Base-by-base conservation (phyloP, 2,329 filamentous ascomycete genomes). In the Xylariaceae sp. region DNA sequence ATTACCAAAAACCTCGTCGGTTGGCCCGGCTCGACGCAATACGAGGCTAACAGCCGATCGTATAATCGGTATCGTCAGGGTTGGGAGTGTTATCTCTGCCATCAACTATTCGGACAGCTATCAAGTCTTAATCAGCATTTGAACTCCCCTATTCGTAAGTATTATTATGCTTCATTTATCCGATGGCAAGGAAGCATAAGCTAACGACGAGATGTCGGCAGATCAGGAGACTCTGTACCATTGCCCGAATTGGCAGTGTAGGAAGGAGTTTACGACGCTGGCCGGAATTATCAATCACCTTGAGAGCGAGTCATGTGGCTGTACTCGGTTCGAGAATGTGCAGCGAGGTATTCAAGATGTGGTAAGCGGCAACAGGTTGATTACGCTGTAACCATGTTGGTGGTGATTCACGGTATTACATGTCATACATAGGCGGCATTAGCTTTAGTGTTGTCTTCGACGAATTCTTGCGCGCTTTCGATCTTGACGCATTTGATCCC, bases 301-400 rank as follows among this genome's bases (percentile, higher is more conserved):
- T 14, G 77, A 80, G 64, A 79, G 76, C 61, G 76, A 78, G 59
- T 59, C 59, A 3, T 80, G 77, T 50, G 67, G 70, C 2, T 74
- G 62, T 37, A 74, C 73, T 56, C 68, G 71, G 3, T 78, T 79
- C 46, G 59, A 63, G 44, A 46, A 48, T 18, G 56, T 61, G 32
- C 56, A 57, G 55, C 50, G 26, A 10, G 52, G 23, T 26, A 42
- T 56, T 18, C 7, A 29, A 21, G 29, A 54, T 43, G 7, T 61
- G 21, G 26, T 61, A 21, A 56, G 52, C 50, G 50, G 52, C 19
- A 40, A 59, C n/a, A n/a, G n/a, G n/a, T n/a, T n/a, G n/a, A n/a
- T n/a, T n/a, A n/a, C n/a, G n/a, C n/a, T n/a, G n/a, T n/a, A n/a
- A n/a, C n/a, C n/a, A n/a, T n/a, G n/a, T n/a, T n/a, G n/a, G n/a